Evolutionary conservation across 2,329 filamentous ascomycete genomes (phyloP), one percentile per base, ranked within the genome.

Genomic region (Rutstroemia sydowiana): DNA sequence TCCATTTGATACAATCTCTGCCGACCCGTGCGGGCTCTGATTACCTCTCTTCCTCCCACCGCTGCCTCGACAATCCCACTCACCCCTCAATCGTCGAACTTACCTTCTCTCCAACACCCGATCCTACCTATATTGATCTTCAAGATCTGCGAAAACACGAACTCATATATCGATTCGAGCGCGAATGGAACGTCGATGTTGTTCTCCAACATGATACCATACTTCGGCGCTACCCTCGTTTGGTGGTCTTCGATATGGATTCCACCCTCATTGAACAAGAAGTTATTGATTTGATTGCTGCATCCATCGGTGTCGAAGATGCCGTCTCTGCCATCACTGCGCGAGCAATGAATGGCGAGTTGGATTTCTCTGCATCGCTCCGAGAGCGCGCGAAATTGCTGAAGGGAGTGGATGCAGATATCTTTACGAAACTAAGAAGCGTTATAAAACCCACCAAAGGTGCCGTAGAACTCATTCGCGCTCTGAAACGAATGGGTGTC

Each of bases 171-270:
- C 78, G 83, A 16, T 95, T 95, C 63, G 88, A 95, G 76, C 79
- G 82, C 57, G 87, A 92, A 67, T 95, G 88, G 88, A 91, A 90
- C 63, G 84, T 93, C 37, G 88, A 95, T 68, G 85, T 92, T 13
- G 80, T 87, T 18, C 75, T 95, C 56, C 88, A 95, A 68, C 70
- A 70, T 37, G 87, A 92, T 65, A 79, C 74, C 28, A 75, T 92
- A 30, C 89, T 85, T 74, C 77, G 89, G 53, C 79, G 85, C 26
- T 81, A 95, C 69, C 91, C 91, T 59, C 81, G 92, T 8, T 75
- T 97, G 10, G 90, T 92, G 3, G 88, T 96, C 30, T 98, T 98
- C 65, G 93, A 98, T 69, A 98, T 98, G 93, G 93, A 98, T 72
- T 93, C 87, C 69, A 98, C 93, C 0, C 78, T 98, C 55, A 97